Evolutionary conservation across 768 basidiomycete species (phyloP).

Genomic region (Auricularia sp.): DNA sequence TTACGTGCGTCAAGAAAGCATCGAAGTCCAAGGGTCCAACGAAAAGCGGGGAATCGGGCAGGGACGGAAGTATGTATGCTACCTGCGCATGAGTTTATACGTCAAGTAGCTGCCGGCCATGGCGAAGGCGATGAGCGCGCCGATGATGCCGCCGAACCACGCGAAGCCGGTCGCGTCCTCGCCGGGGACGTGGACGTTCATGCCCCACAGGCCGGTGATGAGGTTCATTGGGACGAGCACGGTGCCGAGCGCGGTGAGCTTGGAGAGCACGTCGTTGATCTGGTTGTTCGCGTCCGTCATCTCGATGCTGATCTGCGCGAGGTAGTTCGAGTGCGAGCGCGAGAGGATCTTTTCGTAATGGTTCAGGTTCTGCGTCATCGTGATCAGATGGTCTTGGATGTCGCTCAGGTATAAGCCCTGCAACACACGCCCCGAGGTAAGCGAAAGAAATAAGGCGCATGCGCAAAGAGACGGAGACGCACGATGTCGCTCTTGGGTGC

Average conservation of each 20-base stretch:
- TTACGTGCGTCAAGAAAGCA: too few relatives aligned
- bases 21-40: too few relatives aligned
- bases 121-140: slow-evolving; percentile 69
- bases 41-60: too few relatives aligned
- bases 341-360: slow-evolving; percentile 99
- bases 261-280: slow-evolving; percentile 97
- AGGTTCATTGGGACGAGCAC: slow-evolving; percentile 96
- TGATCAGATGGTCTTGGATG: slow-evolving; percentile 98
- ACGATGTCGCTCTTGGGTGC: slow-evolving; percentile 97
- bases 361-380: slow-evolving; percentile 99
- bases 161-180: slow-evolving; percentile 50
- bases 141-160: slow-evolving; percentile 90
- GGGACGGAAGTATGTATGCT: too few relatives aligned
- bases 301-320: slow-evolving; percentile 98
- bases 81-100: slow-evolving; percentile 55
- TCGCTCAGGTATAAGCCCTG: slow-evolving; percentile 94
- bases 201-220: slow-evolving; percentile 95
- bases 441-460: too few relatives aligned
- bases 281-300: slow-evolving; percentile 99
- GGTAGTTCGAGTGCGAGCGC: slow-evolving; percentile 96
- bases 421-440: too few relatives aligned
- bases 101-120: slow-evolving; percentile 70
- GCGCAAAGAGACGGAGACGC: too few relatives aligned
- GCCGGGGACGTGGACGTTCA: slow-evolving; percentile 97
- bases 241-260: slow-evolving; percentile 95